phyloP scores from a whole-genome alignment of 352 stramenopile genomes.

The Phytophthora sp. region DNA sequence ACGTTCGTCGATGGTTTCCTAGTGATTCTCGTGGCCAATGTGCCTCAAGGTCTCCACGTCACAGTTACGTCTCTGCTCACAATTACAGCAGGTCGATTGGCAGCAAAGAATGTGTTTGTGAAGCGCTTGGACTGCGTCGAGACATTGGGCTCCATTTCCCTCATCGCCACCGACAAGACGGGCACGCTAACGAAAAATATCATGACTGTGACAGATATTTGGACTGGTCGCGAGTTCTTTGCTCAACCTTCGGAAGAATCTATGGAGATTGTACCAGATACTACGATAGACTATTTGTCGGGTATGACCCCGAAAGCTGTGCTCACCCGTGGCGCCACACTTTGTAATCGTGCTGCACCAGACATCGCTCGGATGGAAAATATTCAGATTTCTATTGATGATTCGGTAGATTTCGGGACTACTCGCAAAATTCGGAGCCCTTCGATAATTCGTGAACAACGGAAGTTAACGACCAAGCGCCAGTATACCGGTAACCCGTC shows the following conservation, averaged over 20 bases:
- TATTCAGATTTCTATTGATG: neutral
- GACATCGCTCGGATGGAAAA: conserved; percentile 1
- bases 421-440: neutral
- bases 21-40: conserved; percentile 62
- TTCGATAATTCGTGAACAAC: neutral
- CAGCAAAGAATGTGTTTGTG: conserved; percentile 88
- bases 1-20: conserved; percentile 59
- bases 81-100: conserved; percentile 82
- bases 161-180: conserved; percentile 94
- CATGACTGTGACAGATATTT: conserved; percentile 62
- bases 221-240: conserved; percentile 39
- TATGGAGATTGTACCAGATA: conserved; percentile 42
- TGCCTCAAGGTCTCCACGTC: conserved; percentile 92
- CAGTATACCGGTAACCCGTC: conserved; percentile 61
- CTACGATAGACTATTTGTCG: conserved; percentile 40
- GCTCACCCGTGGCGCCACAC: conserved; percentile 38
- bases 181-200: conserved; percentile 89
- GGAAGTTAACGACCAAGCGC: conserved; percentile 27
- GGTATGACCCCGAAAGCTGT: conserved; percentile 37
- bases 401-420: neutral
- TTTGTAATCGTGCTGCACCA: conserved; percentile 50
- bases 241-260: conserved; percentile 37
- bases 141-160: conserved; percentile 86
- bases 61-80: conserved; percentile 90
- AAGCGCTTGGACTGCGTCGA: conserved; percentile 89